Base-by-base conservation (phyloP, 2,329 filamentous ascomycete species). In the Alternaria incomplexa region DNA sequence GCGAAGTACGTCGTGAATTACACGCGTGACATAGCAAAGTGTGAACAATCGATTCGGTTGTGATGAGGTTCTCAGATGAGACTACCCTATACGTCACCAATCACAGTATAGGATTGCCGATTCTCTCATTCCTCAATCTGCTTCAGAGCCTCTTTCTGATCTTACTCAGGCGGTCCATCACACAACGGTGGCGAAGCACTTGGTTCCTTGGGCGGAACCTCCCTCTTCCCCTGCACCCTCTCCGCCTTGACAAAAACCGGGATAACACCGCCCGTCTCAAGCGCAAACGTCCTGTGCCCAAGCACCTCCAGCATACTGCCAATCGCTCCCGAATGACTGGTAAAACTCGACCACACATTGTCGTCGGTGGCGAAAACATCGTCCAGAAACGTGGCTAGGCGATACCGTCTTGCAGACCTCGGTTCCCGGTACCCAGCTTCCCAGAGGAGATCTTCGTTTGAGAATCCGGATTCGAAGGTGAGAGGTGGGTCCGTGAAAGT, bases 261-360 rank as follows among this genome's bases (percentile, higher is more conserved):
- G 53, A 92, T 90, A 15, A 91, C 85, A 61, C 89, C 87, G 5
- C 90, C 90, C 0, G 90, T 92, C 44, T 84, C 83, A 22, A 92
- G 79, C 5, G 78, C 77, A 75, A 91, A 92, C 5, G 77, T 60
- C 20, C 85, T 82, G 73, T 92, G 90, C 46, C 85, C 85, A 3
- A 91, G 71, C 0, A 85, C 87, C 56, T 81, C 75, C 63, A 89
- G 67, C 9, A 89, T 80, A 66, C 84, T 85, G 43, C 80, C 82
- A 65, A 89, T 88, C 1, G 85, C 85, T 0, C 87, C 87, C 3
- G 85, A 88, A 76, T 90, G 88, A 32, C 83, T 85, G 5, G 88
- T 89, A 48, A 89, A 70, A 6, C 83, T 85, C 11, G 89, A 64
- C 50, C 84, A 84, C 0, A 79, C 79, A 40, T 76, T 81, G 3